Evolutionary conservation across 345 rosid species (phyloP).

Genomic region (Syzygium aqueum): DNA sequence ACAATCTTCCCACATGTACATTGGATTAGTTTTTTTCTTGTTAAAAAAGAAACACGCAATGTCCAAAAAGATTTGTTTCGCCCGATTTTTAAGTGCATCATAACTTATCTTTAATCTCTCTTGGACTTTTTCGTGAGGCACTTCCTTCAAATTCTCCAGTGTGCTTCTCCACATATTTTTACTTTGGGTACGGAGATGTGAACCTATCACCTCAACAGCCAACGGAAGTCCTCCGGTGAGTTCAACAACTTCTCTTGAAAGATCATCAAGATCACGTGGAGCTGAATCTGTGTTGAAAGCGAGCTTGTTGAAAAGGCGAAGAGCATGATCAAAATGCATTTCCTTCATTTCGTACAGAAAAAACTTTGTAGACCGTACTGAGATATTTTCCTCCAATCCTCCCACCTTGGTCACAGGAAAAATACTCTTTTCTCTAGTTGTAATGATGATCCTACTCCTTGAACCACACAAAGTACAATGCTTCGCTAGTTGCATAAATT

Average conservation of each 20-base stretch:
- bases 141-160: not conserved
- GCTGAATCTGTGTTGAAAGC: not conserved
- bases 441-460: not conserved
- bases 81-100: fast-evolving
- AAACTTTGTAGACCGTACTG: fast-evolving
- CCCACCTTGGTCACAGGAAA: not conserved
- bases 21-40: not conserved
- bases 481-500: not conserved
- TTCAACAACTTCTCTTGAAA: not conserved
- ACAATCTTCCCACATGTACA: not conserved
- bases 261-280: not conserved
- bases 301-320: not conserved
- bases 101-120: not conserved
- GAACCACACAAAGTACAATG: not conserved
- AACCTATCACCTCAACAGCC: not conserved
- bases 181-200: not conserved
- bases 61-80: not conserved
- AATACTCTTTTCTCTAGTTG: not conserved
- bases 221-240: not conserved
- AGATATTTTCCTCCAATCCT: not conserved
- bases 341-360: not conserved
- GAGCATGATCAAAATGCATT: not conserved
- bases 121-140: not conserved
- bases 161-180: not conserved
- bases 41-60: not conserved